Conservation (phyloP, 805 yeast genomes). For the Metschnikowia santaceciliae region DNA sequence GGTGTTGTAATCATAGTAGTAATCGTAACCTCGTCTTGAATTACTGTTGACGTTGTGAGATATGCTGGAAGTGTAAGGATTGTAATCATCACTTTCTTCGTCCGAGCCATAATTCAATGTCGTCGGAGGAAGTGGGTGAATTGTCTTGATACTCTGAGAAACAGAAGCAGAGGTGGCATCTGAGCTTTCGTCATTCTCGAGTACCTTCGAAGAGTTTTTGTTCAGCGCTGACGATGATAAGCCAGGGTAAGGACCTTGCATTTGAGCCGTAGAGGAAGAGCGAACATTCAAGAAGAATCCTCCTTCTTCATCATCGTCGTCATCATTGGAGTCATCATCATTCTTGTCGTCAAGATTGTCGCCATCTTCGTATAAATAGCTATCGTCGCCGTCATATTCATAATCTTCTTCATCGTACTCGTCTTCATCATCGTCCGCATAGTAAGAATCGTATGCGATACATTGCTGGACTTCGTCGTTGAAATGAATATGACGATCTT, state of each 20-base stretch:
- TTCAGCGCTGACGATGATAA: conserved; percentile 10
- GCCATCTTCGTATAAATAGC: conserved; percentile 14
- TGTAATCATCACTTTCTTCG: conserved; percentile 58
- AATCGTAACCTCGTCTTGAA: conserved; percentile 64
- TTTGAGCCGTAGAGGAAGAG: conserved; percentile 34
- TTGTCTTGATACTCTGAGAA: conserved; percentile 46
- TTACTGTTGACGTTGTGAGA: conserved; percentile 70
- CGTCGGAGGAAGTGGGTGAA: conserved; percentile 82
- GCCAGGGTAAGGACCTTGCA: conserved; percentile 17
- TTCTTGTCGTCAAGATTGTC: conserved; percentile 17
- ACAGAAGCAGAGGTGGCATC: conserved; percentile 29
- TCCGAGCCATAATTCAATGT: conserved; percentile 71
- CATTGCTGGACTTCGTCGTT: conserved; percentile 95
- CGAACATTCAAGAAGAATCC: conserved; percentile 62
- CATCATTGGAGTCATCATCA: conserved; percentile 25
- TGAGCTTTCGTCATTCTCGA: conserved; percentile 21
- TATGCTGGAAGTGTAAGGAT: conserved; percentile 48
- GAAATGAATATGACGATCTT: conserved; percentile 78
- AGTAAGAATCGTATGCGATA: conserved; percentile 54
- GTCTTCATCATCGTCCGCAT: conserved; percentile 12
- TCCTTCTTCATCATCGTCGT: conserved; percentile 53
- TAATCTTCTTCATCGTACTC: conserved; percentile 17
- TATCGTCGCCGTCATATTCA: conserved; percentile 17
- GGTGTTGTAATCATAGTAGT: conserved; percentile 74
- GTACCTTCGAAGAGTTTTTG: conserved; percentile 6